These are phyloP conservation scores for Paradendryphiella salina DNA, from an alignment of 2,329 filamentous ascomycete species.

Conservation along the genomic window DNA sequence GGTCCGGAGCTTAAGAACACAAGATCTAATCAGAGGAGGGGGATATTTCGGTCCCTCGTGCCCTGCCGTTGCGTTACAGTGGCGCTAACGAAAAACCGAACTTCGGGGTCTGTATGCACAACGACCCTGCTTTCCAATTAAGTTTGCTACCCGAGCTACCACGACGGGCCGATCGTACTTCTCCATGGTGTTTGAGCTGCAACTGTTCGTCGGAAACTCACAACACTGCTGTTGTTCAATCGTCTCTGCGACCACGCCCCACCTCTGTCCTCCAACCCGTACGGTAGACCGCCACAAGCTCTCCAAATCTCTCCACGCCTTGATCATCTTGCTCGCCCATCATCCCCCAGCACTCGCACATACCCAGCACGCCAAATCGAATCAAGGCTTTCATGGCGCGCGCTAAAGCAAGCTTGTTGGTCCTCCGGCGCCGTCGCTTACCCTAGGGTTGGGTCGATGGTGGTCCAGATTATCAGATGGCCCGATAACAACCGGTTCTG, in stretches of 20 bases:
- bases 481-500: slow-evolving; percentile 23
- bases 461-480: slow-evolving; percentile 40
- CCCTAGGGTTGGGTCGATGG: slow-evolving; percentile 15
- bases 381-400: slow-evolving; percentile 23
- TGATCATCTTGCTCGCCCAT: background rate
- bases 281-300: background rate
- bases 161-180: slow-evolving; percentile 10
- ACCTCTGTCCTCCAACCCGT: too few species aligned
- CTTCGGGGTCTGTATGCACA: slow-evolving; percentile 9
- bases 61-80: slow-evolving; percentile 5
- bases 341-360: slow-evolving; percentile 6
- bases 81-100: slow-evolving; percentile 17
- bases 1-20: slow-evolving; percentile 1
- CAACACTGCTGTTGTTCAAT: background rate
- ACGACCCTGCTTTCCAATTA: slow-evolving; percentile 8
- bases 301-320: background rate
- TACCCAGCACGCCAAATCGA: slow-evolving; percentile 31
- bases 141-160: slow-evolving; percentile 2
- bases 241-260: background rate
- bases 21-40: slow-evolving; percentile 33
- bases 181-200: slow-evolving; percentile 3
- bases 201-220: background rate
- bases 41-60: background rate
- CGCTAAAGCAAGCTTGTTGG: slow-evolving; percentile 20
- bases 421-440: slow-evolving; percentile 21